phyloP scores from a whole-genome alignment of 345 rosid genomes.

The Kernera saxatilis region DNA sequence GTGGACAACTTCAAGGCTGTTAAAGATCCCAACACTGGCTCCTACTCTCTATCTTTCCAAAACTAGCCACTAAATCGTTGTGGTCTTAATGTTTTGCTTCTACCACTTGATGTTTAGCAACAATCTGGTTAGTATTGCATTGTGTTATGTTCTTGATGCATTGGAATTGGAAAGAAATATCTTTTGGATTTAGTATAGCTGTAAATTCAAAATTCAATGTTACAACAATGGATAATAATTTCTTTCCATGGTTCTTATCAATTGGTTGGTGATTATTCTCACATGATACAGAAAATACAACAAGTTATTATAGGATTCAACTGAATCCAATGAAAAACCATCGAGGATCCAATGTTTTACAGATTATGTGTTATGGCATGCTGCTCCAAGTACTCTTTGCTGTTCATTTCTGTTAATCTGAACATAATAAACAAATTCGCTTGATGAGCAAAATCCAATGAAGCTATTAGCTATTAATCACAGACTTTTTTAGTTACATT shows the following conservation, averaged over 20 bases:
- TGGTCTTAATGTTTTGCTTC: slow-evolving; percentile 2
- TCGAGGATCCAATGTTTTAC: not conserved
- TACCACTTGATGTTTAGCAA: slow-evolving; percentile 5
- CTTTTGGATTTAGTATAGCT: not conserved
- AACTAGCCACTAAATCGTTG: slow-evolving; percentile 4
- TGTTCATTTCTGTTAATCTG: slow-evolving; percentile 97
- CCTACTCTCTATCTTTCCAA: slow-evolving; percentile 84
- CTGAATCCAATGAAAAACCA: not conserved
- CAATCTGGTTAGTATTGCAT: not conserved
- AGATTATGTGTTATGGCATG: slow-evolving; percentile 34
- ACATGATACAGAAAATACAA: slow-evolving; percentile 18
- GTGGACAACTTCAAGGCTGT: slow-evolving; percentile 92
- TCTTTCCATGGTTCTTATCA: not conserved
- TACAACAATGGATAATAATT: not conserved
- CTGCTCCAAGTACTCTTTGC: slow-evolving; percentile 86
- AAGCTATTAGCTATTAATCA: not conserved
- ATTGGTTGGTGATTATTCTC: not conserved
- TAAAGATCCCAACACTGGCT: slow-evolving; percentile 91
- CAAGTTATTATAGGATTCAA: not conserved
- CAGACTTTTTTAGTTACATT: not conserved
- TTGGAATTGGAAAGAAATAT: not conserved
- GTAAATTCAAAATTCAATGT: slow-evolving; percentile 21
- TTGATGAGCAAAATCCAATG: not conserved
- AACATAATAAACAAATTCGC: not conserved
- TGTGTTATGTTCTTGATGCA: not conserved